Evolutionary conservation across 129 eudicot species (phyloP).

Genomic region (Escallonia rubra): DNA sequence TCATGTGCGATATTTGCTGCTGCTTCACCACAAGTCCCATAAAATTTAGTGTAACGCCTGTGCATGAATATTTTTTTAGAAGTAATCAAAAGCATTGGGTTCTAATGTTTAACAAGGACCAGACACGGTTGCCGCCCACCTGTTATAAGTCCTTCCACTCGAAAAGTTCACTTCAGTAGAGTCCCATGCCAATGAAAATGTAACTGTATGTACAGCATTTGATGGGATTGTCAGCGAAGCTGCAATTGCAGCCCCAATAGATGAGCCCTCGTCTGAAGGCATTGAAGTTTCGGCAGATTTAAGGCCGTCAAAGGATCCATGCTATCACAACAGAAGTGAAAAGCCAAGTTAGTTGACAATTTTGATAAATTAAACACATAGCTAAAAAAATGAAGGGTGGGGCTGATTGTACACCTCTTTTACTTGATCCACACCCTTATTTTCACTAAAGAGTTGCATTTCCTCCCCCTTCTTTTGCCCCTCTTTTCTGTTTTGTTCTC

Average conservation of each 20-base stretch:
- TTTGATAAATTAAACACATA: background rate
- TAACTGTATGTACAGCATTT: conserved; percentile 48
- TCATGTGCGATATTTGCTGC: conserved; percentile 82
- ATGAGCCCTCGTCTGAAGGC: conserved; percentile 64
- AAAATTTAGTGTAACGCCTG: conserved; percentile 94
- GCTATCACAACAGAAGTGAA: conserved; percentile 33
- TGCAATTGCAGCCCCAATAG: conserved; percentile 89
- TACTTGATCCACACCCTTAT: no score
- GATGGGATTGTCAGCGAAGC: conserved; percentile 75
- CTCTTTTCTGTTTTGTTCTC: no score
- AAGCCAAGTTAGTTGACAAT: conserved; percentile 16
- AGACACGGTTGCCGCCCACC: conserved; percentile 28
- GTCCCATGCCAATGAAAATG: conserved; percentile 93
- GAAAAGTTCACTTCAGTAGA: conserved; percentile 74
- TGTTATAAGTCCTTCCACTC: conserved; percentile 70
- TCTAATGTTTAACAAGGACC: background rate
- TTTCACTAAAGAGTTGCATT: no score
- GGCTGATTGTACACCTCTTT: no score
- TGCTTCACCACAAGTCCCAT: conserved; percentile 60
- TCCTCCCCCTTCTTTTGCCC: no score
- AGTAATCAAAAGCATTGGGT: conserved; percentile 10
- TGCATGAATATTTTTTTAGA: conserved; percentile 8
- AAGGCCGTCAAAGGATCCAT: conserved; percentile 81
- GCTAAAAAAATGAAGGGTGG: background rate
- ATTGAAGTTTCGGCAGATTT: conserved; percentile 51